Conservation (phyloP, 1,284 basidiomycete genomes). For the Ustilago tritici region DNA sequence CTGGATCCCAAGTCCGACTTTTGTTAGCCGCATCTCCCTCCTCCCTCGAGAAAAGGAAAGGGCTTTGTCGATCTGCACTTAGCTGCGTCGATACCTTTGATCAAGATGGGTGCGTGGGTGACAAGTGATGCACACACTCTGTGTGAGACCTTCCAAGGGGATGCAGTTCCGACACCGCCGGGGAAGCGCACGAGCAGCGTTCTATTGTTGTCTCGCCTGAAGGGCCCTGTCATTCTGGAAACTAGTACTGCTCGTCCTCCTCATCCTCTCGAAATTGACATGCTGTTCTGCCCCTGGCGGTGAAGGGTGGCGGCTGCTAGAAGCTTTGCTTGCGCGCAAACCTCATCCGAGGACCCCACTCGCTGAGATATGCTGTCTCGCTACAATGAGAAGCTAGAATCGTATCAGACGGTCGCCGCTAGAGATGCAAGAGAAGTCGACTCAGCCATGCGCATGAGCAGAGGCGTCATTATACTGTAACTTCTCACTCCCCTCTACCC, state of each 20-base stretch:
- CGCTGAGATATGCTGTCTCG: neutral
- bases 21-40: slow-evolving; percentile 5
- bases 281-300: neutral
- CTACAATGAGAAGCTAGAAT: neutral
- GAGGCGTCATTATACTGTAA: slow-evolving; percentile 25
- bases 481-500: slow-evolving; percentile 18
- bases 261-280: neutral
- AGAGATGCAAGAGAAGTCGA: neutral
- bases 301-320: neutral
- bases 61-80: slow-evolving; percentile 2
- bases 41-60: neutral
- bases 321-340: neutral
- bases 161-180: slow-evolving; percentile 9
- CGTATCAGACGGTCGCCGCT: neutral
- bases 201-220: neutral
- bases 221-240: slow-evolving; percentile 9
- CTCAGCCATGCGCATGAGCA: slow-evolving; percentile 13
- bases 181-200: neutral
- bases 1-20: slow-evolving; percentile 15
- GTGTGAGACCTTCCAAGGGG: slow-evolving; percentile 1
- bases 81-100: slow-evolving; percentile 8
- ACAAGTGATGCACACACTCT: slow-evolving; percentile 13
- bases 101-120: neutral
- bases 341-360: no score
- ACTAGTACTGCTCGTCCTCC: neutral